Percentiles rank a stretch among this genome's conserved stretches.
These are phyloP conservation scores for Cucurbita pepo DNA, from an alignment of 306 rosid species.

Conservation along the genomic window DNA sequence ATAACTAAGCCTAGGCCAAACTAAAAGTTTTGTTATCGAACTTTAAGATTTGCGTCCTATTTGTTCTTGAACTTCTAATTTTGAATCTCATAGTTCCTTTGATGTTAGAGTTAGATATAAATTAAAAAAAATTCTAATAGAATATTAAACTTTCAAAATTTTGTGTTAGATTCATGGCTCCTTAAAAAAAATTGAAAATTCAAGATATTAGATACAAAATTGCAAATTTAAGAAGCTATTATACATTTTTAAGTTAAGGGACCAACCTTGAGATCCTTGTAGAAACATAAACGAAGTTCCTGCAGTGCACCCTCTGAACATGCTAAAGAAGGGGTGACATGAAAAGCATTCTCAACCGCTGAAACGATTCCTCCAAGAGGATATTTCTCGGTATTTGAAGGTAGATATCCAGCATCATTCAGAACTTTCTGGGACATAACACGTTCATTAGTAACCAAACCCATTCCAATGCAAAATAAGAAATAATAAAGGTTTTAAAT, in stretches of 20 bases:
- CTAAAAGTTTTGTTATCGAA: too few species aligned
- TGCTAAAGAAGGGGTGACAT: conserved; percentile 39
- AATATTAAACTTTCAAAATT: background rate
- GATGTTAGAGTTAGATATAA: too few species aligned
- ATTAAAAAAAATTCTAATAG: too few species aligned
- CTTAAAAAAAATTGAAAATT: too few species aligned
- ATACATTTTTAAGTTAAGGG: too few species aligned
- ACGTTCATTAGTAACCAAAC: background rate
- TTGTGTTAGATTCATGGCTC: background rate
- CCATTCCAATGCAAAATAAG: background rate
- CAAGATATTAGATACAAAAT: too few species aligned
- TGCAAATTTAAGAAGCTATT: too few species aligned
- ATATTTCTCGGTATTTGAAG: conserved; percentile 78
- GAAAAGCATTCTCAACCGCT: conserved; percentile 89
- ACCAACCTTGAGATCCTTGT: conserved; percentile 59
- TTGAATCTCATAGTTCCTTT: too few species aligned
- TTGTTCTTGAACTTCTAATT: too few species aligned
- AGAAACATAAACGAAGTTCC: conserved; percentile 80
- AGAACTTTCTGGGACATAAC: conserved; percentile 44
- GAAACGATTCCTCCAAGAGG: conserved; percentile 83
- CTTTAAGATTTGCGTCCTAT: too few species aligned
- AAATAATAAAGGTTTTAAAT: background rate
- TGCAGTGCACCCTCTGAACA: conserved; percentile 50
- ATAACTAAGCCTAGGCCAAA: too few species aligned
- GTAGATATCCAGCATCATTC: conserved; percentile 63